Conservation (phyloP, 805 yeast genomes). For the Wickerhamomyces pijperi region DNA sequence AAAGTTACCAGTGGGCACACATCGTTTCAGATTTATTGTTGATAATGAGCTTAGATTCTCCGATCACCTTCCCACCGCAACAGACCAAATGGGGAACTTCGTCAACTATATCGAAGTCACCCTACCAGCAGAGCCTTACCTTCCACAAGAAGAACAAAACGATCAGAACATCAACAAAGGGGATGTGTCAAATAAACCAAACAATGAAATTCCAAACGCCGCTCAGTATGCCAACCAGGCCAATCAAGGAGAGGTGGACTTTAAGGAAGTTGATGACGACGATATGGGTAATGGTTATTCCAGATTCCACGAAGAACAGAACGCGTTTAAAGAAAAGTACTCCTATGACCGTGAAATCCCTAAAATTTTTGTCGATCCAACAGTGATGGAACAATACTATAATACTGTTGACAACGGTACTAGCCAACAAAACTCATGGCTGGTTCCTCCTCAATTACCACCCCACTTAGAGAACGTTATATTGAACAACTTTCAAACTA, state of each 20-base stretch:
- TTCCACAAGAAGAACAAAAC: slow-evolving; percentile 20
- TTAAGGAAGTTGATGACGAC: slow-evolving; percentile 40
- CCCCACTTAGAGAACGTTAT: slow-evolving; percentile 95
- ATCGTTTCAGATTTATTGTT: slow-evolving; percentile 84
- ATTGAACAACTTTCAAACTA: slow-evolving; percentile 52
- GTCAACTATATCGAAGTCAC: slow-evolving; percentile 80
- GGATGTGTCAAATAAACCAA: slow-evolving; percentile 12
- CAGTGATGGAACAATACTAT: slow-evolving; percentile 80
- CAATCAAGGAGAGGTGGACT: background rate
- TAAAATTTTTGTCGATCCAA: slow-evolving; percentile 74
- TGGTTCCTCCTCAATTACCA: slow-evolving; percentile 93
- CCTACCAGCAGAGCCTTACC: slow-evolving; percentile 20
- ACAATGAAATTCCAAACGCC: background rate
- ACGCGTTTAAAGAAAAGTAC: slow-evolving; percentile 12
- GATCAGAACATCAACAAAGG: slow-evolving; percentile 11
- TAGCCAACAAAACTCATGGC: slow-evolving; percentile 42
- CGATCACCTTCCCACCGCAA: slow-evolving; percentile 88
- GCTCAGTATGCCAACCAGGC: background rate
- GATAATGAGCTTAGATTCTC: slow-evolving; percentile 87
- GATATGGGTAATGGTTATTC: slow-evolving; percentile 79
- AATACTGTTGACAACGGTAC: slow-evolving; percentile 64
- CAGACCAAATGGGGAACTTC: slow-evolving; percentile 93
- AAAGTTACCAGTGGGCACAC: slow-evolving; percentile 83
- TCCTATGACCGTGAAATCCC: slow-evolving; percentile 62
- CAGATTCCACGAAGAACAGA: slow-evolving; percentile 57